Evolutionary conservation across 2,329 filamentous ascomycete species (phyloP).

Genomic region (Colletotrichum tanaceti): DNA sequence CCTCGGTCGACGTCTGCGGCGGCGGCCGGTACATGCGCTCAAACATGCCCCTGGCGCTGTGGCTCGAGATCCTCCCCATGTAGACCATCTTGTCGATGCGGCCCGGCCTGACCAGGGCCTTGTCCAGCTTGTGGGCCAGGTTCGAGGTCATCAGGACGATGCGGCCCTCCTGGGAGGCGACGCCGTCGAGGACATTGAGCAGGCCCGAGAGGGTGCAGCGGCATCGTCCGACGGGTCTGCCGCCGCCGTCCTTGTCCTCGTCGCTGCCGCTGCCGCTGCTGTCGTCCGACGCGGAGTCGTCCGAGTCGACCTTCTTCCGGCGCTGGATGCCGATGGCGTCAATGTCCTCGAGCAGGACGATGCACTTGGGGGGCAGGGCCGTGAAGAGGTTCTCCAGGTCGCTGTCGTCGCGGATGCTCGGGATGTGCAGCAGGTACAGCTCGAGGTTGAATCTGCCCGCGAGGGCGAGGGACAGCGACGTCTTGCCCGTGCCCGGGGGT

Average conservation of each 20-base stretch:
- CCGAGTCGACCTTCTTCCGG: slow-evolving; percentile 38
- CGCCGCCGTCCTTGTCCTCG: slow-evolving; percentile 18
- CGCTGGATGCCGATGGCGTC: slow-evolving; percentile 43
- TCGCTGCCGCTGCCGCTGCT: slow-evolving; percentile 44
- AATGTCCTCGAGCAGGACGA: slow-evolving; percentile 47
- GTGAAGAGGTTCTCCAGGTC: slow-evolving; percentile 50
- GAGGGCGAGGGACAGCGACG: slow-evolving; percentile 79
- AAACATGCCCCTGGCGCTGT: slow-evolving; percentile 36
- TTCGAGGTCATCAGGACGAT: slow-evolving; percentile 80
- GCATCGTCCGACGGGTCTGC: slow-evolving; percentile 20
- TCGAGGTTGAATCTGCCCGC: slow-evolving; percentile 78
- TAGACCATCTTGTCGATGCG: slow-evolving; percentile 77
- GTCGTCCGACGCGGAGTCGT: slow-evolving; percentile 44
- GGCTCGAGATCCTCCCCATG: slow-evolving; percentile 67
- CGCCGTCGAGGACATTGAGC: slow-evolving; percentile 76
- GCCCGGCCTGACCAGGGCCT: slow-evolving; percentile 71
- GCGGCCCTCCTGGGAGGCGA: slow-evolving; percentile 73
- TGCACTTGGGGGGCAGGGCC: slow-evolving; percentile 42
- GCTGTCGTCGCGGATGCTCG: slow-evolving; percentile 50
- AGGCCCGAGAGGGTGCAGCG: slow-evolving; percentile 67
- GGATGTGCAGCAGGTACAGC: slow-evolving; percentile 79
- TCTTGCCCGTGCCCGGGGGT: slow-evolving; percentile 80
- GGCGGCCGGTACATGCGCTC: slow-evolving; percentile 34
- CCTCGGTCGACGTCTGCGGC: background rate
- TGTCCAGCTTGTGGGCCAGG: slow-evolving; percentile 69